These are phyloP conservation scores for Adansonia gregorii DNA, from an alignment of 441 rosid genomes.

Conservation along the genomic window DNA sequence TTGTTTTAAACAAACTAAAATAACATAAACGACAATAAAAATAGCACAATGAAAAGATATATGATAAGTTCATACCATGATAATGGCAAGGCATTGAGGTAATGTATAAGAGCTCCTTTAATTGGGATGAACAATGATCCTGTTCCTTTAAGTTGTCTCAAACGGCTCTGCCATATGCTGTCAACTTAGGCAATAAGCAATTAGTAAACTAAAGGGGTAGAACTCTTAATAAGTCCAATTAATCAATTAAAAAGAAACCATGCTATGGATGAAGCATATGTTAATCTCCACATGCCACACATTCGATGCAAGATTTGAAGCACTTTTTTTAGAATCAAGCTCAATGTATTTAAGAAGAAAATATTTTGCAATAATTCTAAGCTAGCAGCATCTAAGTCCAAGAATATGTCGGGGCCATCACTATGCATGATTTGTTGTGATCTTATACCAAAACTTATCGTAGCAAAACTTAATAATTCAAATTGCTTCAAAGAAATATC, in stretches of 20 bases:
- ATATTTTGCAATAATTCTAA: not conserved
- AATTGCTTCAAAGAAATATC: not conserved
- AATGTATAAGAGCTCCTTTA: conserved; percentile 35
- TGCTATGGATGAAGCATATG: not conserved
- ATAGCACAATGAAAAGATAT: not conserved
- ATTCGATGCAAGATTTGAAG: not conserved
- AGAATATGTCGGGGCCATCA: not conserved
- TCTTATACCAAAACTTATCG: not conserved
- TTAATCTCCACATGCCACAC: not conserved
- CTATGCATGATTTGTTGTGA: not conserved
- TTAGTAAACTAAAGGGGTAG: conserved; percentile 25
- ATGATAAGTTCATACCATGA: conserved; percentile 30
- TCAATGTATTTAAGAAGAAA: not conserved
- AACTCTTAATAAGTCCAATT: not conserved
- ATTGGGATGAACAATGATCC: conserved; percentile 33
- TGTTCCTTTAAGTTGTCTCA: conserved; percentile 34
- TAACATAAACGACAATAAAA: not conserved
- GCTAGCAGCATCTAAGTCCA: not conserved
- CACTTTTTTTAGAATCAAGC: not conserved
- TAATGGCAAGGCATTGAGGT: conserved; percentile 32
- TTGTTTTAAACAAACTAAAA: not conserved
- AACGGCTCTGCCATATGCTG: conserved; percentile 48
- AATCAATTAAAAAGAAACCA: not conserved
- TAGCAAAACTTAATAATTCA: not conserved
- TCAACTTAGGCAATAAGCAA: conserved; percentile 25